A percentile compares a stretch with the other conserved stretches of the same genome.
phyloP scores from a whole-genome alignment of 768 basidiomycete genomes.

The Melanogaster broomeanus region DNA sequence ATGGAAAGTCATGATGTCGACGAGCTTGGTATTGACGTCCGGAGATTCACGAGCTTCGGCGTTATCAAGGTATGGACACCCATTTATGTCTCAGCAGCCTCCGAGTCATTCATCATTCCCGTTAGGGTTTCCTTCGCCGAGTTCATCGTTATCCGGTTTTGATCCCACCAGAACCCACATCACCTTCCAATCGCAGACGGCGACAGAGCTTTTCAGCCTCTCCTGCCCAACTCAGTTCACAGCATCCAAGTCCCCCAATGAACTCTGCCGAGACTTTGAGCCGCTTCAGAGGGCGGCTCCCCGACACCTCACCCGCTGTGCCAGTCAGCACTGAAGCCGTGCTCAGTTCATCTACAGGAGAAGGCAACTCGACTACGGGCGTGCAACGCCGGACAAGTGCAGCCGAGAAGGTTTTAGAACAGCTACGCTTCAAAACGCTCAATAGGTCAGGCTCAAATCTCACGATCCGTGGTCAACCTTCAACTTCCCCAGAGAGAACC shows the following conservation, averaged over 20 bases:
- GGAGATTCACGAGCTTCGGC: constrained; percentile 96
- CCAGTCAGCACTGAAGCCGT: constrained; percentile 19
- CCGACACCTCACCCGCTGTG: constrained; percentile 20
- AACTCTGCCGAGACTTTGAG: constrained; percentile 14
- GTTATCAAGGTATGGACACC: constrained; percentile 79
- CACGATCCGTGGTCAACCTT: constrained; percentile 14
- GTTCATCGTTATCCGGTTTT: constrained; percentile 93
- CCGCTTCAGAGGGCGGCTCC: constrained; percentile 22
- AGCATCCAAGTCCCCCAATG: constrained; percentile 5
- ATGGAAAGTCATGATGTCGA: constrained; percentile 75
- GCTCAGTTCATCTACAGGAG: constrained; percentile 31
- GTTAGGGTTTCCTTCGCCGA: constrained; percentile 85
- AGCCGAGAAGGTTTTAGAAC: constrained; percentile 69
- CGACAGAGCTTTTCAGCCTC: constrained; percentile 32
- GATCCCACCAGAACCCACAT: constrained; percentile 41
- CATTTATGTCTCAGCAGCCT: neutral
- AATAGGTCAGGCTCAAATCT: constrained; percentile 40
- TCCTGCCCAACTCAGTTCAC: constrained; percentile 9
- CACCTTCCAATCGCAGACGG: constrained; percentile 24
- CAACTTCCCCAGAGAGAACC: constrained; percentile 17
- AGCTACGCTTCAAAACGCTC: constrained; percentile 58
- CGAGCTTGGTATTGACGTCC: constrained; percentile 78
- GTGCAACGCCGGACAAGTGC: constrained; percentile 56
- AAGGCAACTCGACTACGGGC: constrained; percentile 31
- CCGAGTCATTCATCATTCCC: neutral